A percentile compares a stretch with the other conserved stretches of the same genome.
Conservation (phyloP, 2,329 filamentous ascomycete species). For the Penicillium sp. region DNA sequence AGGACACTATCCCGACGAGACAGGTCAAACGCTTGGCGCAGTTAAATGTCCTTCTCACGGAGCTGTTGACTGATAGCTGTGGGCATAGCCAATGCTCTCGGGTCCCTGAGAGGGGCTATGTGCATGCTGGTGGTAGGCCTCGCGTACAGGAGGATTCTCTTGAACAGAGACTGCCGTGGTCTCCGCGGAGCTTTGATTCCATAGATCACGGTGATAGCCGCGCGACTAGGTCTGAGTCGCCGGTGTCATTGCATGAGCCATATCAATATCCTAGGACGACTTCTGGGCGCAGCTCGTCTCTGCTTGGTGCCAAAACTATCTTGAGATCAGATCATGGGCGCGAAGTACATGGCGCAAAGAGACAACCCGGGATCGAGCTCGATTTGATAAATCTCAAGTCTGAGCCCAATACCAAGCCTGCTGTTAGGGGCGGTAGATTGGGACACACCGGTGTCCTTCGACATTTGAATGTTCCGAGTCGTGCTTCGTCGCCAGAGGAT, state of each 20-base stretch:
- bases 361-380: background rate
- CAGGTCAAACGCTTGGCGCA: constrained; percentile 6
- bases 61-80: constrained; percentile 4
- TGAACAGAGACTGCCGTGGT: background rate
- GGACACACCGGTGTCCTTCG: background rate
- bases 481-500: background rate
- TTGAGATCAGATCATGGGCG: background rate
- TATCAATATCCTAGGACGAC: background rate
- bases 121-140: background rate
- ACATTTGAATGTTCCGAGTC: background rate
- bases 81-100: background rate
- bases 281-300: background rate
- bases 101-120: too few species aligned
- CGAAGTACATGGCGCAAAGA: background rate
- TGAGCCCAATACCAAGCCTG: background rate
- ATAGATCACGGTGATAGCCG: background rate
- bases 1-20: background rate
- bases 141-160: background rate
- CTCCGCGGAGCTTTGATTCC: constrained; percentile 6
- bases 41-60: constrained; percentile 3
- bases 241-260: background rate
- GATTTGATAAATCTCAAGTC: background rate
- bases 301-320: background rate
- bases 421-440: background rate
- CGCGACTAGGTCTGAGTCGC: background rate